A percentile compares a stretch with the other conserved stretches of the same genome.
Evolutionary conservation across 192 early-diverging fungal species (phyloP).

Genomic region (Ambispora gerdemannii): DNA sequence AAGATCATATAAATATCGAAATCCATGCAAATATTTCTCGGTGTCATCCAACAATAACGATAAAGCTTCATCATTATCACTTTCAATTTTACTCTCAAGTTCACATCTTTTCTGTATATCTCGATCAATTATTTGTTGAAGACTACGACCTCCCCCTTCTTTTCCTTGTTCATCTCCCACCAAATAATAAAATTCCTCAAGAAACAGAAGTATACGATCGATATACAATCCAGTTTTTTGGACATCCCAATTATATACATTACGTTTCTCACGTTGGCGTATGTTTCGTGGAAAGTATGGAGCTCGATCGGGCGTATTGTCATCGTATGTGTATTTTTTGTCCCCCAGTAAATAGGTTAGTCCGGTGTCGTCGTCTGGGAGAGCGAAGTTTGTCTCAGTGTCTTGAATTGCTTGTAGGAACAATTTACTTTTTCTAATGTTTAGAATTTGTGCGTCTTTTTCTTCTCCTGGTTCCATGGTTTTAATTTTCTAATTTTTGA

Average conservation of each 20-base stretch:
- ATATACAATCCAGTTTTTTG: not conserved
- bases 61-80: not conserved
- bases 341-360: not conserved
- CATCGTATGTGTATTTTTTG: not conserved
- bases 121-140: not conserved
- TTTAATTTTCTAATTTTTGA: too few species aligned
- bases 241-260: not conserved
- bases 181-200: not conserved
- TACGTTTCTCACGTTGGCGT: not conserved
- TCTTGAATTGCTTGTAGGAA: not conserved
- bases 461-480: too few species aligned
- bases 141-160: too few species aligned
- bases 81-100: not conserved
- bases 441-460: too few species aligned
- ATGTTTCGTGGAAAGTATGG: not conserved
- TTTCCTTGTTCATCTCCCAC: too few species aligned
- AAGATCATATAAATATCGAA: not conserved
- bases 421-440: not conserved
- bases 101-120: not conserved
- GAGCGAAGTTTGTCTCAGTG: not conserved
- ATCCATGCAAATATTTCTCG: not conserved
- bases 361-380: not conserved
- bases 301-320: not conserved
- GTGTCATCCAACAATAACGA: not conserved
- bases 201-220: not conserved